A percentile compares a stretch with the other conserved stretches of the same genome.
phyloP scores from a whole-genome alignment of 768 basidiomycete species.

The Mycena filopes region DNA sequence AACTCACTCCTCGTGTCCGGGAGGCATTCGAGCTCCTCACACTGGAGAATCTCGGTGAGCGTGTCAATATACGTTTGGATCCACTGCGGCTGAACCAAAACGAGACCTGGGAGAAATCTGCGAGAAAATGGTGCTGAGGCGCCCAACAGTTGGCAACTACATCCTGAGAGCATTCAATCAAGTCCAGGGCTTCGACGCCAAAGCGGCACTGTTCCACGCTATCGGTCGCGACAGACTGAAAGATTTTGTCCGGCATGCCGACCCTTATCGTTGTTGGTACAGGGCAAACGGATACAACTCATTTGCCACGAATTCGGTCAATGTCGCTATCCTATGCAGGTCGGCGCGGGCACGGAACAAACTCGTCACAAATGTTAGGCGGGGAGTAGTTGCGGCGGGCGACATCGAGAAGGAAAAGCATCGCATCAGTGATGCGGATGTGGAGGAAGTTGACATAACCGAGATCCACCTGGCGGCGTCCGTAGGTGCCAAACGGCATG shows the following conservation, averaged over 20 bases:
- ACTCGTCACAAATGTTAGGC: not conserved
- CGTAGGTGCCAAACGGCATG: too few species aligned
- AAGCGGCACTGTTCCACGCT: not conserved
- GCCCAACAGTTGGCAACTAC: not conserved
- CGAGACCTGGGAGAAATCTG: not conserved
- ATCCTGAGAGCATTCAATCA: not conserved
- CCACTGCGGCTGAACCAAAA: not conserved
- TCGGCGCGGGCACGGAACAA: not conserved
- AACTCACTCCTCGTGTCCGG: not conserved
- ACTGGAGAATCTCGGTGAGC: not conserved
- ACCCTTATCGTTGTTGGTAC: not conserved
- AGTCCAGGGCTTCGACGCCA: not conserved
- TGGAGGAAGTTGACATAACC: not conserved
- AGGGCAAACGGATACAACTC: not conserved
- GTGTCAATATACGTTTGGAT: not conserved
- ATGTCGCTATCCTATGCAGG: not conserved
- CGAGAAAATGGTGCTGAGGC: not conserved
- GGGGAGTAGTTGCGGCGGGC: not conserved
- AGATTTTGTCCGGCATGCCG: not conserved
- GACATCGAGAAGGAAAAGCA: not conserved
- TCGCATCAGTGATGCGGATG: not conserved
- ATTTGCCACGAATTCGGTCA: not conserved
- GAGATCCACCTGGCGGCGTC: too few species aligned
- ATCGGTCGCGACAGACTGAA: not conserved
- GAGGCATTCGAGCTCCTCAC: not conserved